A percentile compares a stretch with the other conserved stretches of the same genome.
Evolutionary conservation across 164 flowering plant genomes (phyloP).

Genomic region (Kingdonia uniflora): DNA sequence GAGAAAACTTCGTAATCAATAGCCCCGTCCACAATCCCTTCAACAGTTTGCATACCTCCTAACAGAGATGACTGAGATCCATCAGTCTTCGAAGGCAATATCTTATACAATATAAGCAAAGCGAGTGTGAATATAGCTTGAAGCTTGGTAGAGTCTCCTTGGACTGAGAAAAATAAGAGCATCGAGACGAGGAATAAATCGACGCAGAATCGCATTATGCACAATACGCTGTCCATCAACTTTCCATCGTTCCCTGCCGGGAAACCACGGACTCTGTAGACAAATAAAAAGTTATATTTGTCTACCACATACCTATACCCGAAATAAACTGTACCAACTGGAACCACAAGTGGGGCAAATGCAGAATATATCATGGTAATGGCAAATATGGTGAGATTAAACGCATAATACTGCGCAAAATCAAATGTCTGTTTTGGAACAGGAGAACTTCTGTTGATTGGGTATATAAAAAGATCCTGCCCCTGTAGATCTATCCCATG

Average conservation of each 20-base stretch:
- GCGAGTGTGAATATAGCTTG: constrained; percentile 91
- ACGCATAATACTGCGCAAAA: constrained; percentile 98
- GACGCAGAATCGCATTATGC: constrained; percentile 85
- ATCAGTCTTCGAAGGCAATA: constrained; percentile 69
- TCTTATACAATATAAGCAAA: constrained; percentile 58
- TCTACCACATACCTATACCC: constrained; percentile 95
- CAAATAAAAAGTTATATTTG: constrained; percentile 90
- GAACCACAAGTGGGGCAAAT: constrained; percentile 87
- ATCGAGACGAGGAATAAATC: constrained; percentile 84
- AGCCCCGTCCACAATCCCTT: constrained; percentile 59
- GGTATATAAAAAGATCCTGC: constrained; percentile 74
- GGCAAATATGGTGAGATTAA: constrained; percentile 93
- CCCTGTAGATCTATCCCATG: constrained; percentile 42
- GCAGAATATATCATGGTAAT: constrained; percentile 86
- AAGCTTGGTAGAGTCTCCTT: constrained; percentile 86
- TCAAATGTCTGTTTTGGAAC: constrained; percentile 88
- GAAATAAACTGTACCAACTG: constrained; percentile 89
- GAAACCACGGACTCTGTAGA: constrained; percentile 92
- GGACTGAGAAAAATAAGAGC: constrained; percentile 85
- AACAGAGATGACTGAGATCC: constrained; percentile 56
- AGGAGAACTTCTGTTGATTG: constrained; percentile 69
- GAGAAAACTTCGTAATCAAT: constrained; percentile 87
- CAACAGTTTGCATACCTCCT: constrained; percentile 73
- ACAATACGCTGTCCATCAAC: constrained; percentile 85
- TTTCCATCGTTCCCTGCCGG: constrained; percentile 97